Percentiles rank a stretch among this genome's conserved stretches.
These are phyloP conservation scores for Fusarium tupiense DNA, from an alignment of 2,329 filamentous ascomycete genomes.

Conservation along the genomic window DNA sequence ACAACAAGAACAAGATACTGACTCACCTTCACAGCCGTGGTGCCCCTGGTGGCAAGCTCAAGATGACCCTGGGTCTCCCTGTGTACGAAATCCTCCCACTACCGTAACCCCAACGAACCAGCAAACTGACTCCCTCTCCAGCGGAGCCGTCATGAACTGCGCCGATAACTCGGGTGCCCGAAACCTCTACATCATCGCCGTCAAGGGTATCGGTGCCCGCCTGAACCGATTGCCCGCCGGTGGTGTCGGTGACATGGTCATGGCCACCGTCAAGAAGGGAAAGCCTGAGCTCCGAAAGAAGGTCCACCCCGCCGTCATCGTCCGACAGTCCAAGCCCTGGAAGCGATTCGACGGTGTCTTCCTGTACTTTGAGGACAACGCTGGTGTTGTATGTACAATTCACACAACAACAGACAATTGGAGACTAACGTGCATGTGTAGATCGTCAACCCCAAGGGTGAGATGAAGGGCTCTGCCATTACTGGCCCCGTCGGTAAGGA, in stretches of 20 bases:
- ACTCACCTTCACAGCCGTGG: constrained; percentile 69
- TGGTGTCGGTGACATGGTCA: constrained; percentile 99
- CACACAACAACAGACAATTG: background rate
- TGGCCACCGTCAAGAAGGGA: constrained; percentile 99
- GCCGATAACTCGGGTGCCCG: constrained; percentile 98
- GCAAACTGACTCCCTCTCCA: constrained; percentile 52
- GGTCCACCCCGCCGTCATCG: constrained; percentile 99
- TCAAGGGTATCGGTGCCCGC: constrained; percentile 97
- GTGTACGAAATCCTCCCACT: constrained; percentile 70
- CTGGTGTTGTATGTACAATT: constrained; percentile 84
- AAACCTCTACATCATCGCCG: constrained; percentile 99
- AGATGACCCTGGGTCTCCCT: constrained; percentile 99
- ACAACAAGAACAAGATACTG: constrained; percentile 40
- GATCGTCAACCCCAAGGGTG: constrained; percentile 99
- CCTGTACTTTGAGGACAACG: constrained; percentile 99
- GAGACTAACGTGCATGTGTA: constrained; percentile 56
- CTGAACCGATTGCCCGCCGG: constrained; percentile 97
- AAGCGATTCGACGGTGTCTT: constrained; percentile 98
- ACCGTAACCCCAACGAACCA: constrained; percentile 12
- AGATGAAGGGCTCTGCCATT: constrained; percentile 99
- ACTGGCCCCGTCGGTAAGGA: constrained; percentile 99
- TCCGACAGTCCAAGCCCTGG: constrained; percentile 99
- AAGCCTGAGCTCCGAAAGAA: constrained; percentile 99
- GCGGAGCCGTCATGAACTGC: constrained; percentile 99
- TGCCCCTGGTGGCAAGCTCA: constrained; percentile 99